phyloP scores from a whole-genome alignment of 2,329 filamentous ascomycete genomes.

The Verruconis gallopava region DNA sequence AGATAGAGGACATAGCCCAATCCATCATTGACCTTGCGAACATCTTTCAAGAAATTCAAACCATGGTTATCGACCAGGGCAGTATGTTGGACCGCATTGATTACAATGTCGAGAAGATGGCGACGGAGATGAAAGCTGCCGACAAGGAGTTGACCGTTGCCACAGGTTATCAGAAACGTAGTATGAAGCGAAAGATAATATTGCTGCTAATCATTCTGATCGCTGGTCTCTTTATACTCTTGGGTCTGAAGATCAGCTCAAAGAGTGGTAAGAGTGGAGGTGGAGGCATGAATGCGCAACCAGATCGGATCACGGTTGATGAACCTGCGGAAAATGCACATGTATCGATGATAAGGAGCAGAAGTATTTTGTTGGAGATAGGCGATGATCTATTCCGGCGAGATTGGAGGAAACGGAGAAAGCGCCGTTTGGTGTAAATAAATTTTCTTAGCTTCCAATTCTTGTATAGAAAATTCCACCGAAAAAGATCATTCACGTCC shows the following conservation, averaged over 20 bases:
- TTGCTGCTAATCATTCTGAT: constrained; percentile 76
- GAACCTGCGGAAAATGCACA: neutral
- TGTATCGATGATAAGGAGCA: neutral
- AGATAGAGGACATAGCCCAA: constrained; percentile 96
- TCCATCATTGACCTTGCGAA: constrained; percentile 95
- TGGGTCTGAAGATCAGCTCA: constrained; percentile 62
- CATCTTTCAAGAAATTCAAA: constrained; percentile 91
- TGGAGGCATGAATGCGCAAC: neutral
- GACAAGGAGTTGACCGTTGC: constrained; percentile 84
- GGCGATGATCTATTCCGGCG: neutral
- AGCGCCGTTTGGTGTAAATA: too few relatives aligned
- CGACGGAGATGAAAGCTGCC: constrained; percentile 81
- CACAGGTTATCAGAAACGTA: constrained; percentile 75
- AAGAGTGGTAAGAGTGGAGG: constrained; percentile 24
- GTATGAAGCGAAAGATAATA: constrained; percentile 85
- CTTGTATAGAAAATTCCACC: too few relatives aligned
- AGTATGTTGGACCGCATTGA: constrained; percentile 40
- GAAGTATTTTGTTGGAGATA: neutral
- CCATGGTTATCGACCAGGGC: constrained; percentile 56
- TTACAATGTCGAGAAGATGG: constrained; percentile 94
- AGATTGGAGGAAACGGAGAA: constrained; percentile 1
- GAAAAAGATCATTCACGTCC: too few relatives aligned
- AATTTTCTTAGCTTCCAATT: too few relatives aligned
- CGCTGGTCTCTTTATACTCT: constrained; percentile 73
- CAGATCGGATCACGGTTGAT: neutral